Evolutionary conservation across 768 basidiomycete species (phyloP).

Genomic region (Boletus barrowsii): DNA sequence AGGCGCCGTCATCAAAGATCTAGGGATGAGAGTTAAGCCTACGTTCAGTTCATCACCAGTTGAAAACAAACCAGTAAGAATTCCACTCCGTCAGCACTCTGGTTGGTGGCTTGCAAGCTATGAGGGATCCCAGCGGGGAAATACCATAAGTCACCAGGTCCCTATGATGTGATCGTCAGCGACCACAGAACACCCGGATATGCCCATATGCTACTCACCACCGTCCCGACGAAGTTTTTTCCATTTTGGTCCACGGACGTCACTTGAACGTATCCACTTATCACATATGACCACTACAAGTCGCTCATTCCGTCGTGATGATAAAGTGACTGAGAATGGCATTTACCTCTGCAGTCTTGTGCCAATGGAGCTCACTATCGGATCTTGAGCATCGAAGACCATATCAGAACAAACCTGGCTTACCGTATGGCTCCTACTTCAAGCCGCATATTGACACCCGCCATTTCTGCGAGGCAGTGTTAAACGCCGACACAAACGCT

Average conservation of each 20-base stretch:
- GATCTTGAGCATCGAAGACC: not conserved
- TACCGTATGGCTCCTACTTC: conserved; percentile 38
- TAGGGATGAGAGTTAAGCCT: not conserved
- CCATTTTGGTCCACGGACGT: conserved; percentile 47
- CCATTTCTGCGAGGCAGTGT: conserved; percentile 5
- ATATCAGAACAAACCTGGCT: not conserved
- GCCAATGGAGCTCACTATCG: conserved; percentile 42
- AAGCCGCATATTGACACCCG: conserved; percentile 37
- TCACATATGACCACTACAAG: conserved; percentile 47
- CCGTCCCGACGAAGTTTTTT: conserved; percentile 44
- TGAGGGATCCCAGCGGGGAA: conserved; percentile 55
- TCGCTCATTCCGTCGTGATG: not conserved
- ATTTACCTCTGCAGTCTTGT: conserved; percentile 30
- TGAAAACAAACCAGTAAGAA: conserved; percentile 40
- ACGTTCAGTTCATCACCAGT: not conserved
- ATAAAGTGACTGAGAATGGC: not conserved
- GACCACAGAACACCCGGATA: not conserved
- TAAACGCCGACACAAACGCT: not conserved
- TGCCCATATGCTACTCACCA: conserved; percentile 31
- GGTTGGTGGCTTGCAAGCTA: conserved; percentile 47
- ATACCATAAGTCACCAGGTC: conserved; percentile 50
- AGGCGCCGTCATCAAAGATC: conserved; percentile 37
- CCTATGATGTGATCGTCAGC: conserved; percentile 24
- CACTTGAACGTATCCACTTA: conserved; percentile 42
- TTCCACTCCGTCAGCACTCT: conserved; percentile 41